Conservation (phyloP, 2,329 filamentous ascomycete species). For the Pseudogymnoascus destructans region DNA sequence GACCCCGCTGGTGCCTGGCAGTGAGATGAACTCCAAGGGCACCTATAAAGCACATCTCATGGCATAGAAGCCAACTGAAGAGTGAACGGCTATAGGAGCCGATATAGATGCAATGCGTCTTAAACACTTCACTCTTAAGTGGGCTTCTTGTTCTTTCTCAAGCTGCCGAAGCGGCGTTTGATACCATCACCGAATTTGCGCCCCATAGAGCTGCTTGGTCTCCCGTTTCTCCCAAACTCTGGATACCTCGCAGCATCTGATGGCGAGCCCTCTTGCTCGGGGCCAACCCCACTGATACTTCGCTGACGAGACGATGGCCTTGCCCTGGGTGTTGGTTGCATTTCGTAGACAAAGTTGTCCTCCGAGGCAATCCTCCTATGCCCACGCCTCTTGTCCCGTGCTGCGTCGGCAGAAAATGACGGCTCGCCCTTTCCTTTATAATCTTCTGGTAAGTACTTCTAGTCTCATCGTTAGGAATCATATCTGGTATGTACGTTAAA, state of each 20-base stretch:
- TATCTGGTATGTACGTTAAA: constrained; percentile 12
- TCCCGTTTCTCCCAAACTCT: constrained; percentile 15
- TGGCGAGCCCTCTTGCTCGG: not conserved
- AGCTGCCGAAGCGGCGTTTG: constrained; percentile 40
- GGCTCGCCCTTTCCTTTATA: constrained; percentile 76
- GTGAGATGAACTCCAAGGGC: not conserved
- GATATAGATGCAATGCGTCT: not conserved
- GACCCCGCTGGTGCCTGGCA: not conserved
- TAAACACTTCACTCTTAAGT: not conserved
- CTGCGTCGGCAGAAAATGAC: constrained; percentile 55
- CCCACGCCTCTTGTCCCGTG: constrained; percentile 36
- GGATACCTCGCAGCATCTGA: constrained; percentile 7
- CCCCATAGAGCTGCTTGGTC: constrained; percentile 29
- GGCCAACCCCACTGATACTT: constrained; percentile 32
- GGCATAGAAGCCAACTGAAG: not conserved
- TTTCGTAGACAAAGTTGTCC: constrained; percentile 34
- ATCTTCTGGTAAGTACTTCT: constrained; percentile 62
- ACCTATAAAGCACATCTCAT: not conserved
- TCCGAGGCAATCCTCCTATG: constrained; percentile 21
- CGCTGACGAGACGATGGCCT: constrained; percentile 28
- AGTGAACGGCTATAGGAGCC: not conserved
- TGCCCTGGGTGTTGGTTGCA: constrained; percentile 29
- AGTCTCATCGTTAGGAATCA: constrained; percentile 18
- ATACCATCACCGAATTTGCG: constrained; percentile 35
- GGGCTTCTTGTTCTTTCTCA: constrained; percentile 34